Evolutionary conservation across 805 yeast genomes (phyloP), one percentile per base, ranked within the genome.

Genomic region (Zygotorulaspora danielsina): DNA sequence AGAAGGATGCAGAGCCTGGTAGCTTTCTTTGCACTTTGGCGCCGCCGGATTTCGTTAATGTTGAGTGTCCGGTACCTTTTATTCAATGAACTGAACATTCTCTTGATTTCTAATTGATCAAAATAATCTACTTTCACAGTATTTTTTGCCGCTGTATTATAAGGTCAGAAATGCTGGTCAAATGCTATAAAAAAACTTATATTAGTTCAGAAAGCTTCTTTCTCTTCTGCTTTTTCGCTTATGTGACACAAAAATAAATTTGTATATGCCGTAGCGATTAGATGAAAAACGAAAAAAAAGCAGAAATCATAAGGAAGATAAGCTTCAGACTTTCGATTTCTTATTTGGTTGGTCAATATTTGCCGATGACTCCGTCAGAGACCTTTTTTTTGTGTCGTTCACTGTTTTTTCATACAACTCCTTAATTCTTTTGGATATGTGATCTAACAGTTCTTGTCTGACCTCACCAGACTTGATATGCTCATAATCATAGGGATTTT

Each of bases 1-100:
- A 83, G 76, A 72, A 85, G 72, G 42, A 84, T 61, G 13, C 84
- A 76, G 53, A 84, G 76, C 46, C 75, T 76, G 44, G 77, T 68
- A 6, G 81, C 81, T 54, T 74, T 73, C 52, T 75, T 79, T 40
- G 80, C 75, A 53, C 75, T 78, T 57, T 78, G 82, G 40, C 79
- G 71, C 48, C 81, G 69, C 38, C 81, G 68, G 42, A 76, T 56
- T 39, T 63, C 69, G 37, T 65, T 69, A 5, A 67, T 46, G 20
- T 46, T 49, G 4, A 31, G 39, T 37, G 25, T 34, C 24, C 17
- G 20, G 15, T 32, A 29, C 12, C 32, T 29, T 16, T 29, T 15
- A 24, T 5, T 11, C 12, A 13, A 24, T n/a, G 12, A 24, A 11
- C 5, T 5, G 27, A 24, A 24, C 5, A 7, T 7, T 24, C 27